Evolutionary conservation across 768 basidiomycete genomes (phyloP), one percentile per base, ranked within the genome.

Genomic region (Lentinula sp.): DNA sequence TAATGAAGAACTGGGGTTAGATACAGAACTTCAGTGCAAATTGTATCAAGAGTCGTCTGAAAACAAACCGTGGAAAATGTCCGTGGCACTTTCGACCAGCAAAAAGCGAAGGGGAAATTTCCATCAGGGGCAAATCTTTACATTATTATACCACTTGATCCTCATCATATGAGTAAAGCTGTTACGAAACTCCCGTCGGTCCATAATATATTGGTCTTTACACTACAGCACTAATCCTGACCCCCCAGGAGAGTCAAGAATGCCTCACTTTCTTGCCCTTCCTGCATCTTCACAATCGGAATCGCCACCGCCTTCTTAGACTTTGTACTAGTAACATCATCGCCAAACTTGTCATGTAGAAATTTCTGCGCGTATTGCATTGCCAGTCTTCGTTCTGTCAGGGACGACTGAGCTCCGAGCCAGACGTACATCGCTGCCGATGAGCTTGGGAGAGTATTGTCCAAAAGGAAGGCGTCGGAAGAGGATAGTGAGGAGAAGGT

Each of bases 291-390:
- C 52, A 85, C 74, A 42, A 85, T 74, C 2, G 77, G 76, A 15
- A 77, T 71, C 7, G 76, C 69, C 40, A 74, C 75, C 39, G 61
- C 67, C 52, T 50, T 62, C 51, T 60, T 68, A 37, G 60, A 61
- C 37, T 48, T 43, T 10, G 62, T 55, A 52, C 55, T 3, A 28
- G 3, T 39, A 9, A 60, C 65, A 15, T 64, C 70, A 15, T 63
- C 64, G 11, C 8, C 10, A 50, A 70, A 65, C 64, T 73, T 74
- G 34, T 78, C 65, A 61, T 83, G 71, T 59, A 87, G 68, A 68
- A 84, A 85, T 35, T 62, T 69, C 66, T 84, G 84, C 6, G 84
- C 84, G 61, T 86, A 83, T 64, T 84, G 80, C 13, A 82, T 50
- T 3, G 82, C 79, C 28, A 86, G 73, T 5, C 84, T 74, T 50